Evolutionary conservation across 2,329 filamentous ascomycete genomes (phyloP), one percentile per base, ranked within the genome.

Genomic region (Clarireedia homoeocarpa): DNA sequence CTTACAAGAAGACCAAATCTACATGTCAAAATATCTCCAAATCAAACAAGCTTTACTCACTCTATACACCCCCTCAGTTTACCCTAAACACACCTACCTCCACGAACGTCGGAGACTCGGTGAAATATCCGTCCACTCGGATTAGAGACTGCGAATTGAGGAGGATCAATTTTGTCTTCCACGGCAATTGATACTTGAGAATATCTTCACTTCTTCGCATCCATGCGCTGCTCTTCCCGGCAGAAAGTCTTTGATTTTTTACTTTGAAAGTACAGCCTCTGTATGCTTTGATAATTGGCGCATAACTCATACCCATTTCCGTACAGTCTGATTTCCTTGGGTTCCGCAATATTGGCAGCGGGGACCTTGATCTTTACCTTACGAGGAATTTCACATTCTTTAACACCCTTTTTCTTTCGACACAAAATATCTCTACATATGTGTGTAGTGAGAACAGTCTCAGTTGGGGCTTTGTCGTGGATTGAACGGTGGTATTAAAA

Each of bases 401-500:
- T 24, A 54, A 39, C 34, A 48, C 44, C 51, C 39, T 54, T 39
- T 49, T 42, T 23, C 34, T 54, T 54, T 48, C 30, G 7, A 39
- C n/a, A 14, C 23, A 42, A 34, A 40, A 40, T 20, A 54, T 42
- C 39, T 42, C 17, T n/a, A n/a, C 39, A n/a, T 20, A 42, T 42
- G 17, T n/a, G 39, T 27, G 6, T 23, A 34, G 24, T 24, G 34
- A 23, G 20, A 23, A 48, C 27, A 30, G 5, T 49, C 48, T 30
- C 24, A 54, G n/a, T 48, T 36, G 51, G 39, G 48, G 51, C 34
- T 40, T 45, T 54, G 51, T 54, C n/a, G 48, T 20, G 24, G 24
- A 54, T 54, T 44, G 51, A 54, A 24, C 34, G 17, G 34, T 49
- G 44, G n/a, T 17, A 54, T 49, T 30, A 15, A 24, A 48, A 34